Base-by-base conservation (phyloP, 305 asterid species). In the Galium porrigens region DNA sequence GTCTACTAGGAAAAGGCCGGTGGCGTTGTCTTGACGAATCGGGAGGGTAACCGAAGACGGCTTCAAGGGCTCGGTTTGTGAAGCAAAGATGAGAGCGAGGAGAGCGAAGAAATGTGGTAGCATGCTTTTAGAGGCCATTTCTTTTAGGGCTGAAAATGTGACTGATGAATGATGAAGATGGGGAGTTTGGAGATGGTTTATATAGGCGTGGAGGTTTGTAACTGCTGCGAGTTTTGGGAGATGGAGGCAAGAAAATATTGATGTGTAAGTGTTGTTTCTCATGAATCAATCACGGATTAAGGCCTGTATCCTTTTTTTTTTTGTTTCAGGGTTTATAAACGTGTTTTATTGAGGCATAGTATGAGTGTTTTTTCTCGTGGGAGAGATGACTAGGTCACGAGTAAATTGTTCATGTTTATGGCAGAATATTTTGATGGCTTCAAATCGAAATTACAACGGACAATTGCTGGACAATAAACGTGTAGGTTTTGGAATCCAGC, bases 1-100 rank as follows among this genome's bases (percentile, higher is more conserved):
- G 52, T 59, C 67, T 33, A 77, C 30, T 37, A 74, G 33, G 34
- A 74, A 81, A 18, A 82, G 83, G 32, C 63, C 62, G 2, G 85
- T 80, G 58, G 80, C 60, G 9, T 30, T 54, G 41, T 82, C 85
- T 73, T 74, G 82, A 17, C 25, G 70, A 0, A 77, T 70, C 0
- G 82, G 73, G 1, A 84, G 65, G 34, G 74, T 7, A 6, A 81
- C 76, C 2, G 82, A 64, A 5, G 55, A 61, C 14, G 86, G 85
- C 33, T 66, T 79, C 71, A 53, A 68, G 69, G 79, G 72, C 14
- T 39, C 55, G 17, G 79, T 58, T 54, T 57, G 60, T 63, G 76
- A 64, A 18, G 52, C 14, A 7, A 70, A 12, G 33, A 51, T 15
- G 49, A 78, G 57, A 5, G 61, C 9, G 48, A 46, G 32, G 6